Percentiles rank a stretch among this genome's conserved stretches.
Conservation (phyloP, 768 basidiomycete genomes). For the Trametes villosa region DNA sequence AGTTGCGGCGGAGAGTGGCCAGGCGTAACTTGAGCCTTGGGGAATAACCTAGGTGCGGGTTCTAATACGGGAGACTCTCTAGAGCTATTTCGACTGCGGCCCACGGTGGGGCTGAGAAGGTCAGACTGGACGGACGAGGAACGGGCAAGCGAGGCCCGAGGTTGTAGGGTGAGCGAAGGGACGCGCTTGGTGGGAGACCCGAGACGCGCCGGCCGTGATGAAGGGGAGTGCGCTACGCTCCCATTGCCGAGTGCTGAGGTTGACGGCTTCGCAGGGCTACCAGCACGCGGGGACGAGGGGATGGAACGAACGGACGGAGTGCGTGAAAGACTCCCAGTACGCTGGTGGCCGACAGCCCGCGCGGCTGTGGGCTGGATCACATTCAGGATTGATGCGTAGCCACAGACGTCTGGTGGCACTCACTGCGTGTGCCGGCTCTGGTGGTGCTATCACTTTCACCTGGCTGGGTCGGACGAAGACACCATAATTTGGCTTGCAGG, state of each 20-base stretch:
- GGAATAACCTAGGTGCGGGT: constrained; percentile 19
- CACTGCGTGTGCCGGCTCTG: constrained; percentile 26
- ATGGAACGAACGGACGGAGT: constrained; percentile 28
- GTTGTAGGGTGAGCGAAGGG: constrained; percentile 49
- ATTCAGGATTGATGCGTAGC: background rate
- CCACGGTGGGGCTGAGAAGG: constrained; percentile 30
- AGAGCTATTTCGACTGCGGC: constrained; percentile 33
- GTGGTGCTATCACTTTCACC: constrained; percentile 58
- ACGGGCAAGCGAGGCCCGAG: constrained; percentile 54
- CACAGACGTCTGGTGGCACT: background rate
- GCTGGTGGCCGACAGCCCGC: constrained; percentile 57
- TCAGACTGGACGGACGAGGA: constrained; percentile 45
- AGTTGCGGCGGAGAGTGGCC: constrained; percentile 20
- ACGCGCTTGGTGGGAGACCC: constrained; percentile 64
- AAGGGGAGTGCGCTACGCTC: constrained; percentile 35
- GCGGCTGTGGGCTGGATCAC: constrained; percentile 23
- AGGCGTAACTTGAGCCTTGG: constrained; percentile 24
- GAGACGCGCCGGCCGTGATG: constrained; percentile 32
- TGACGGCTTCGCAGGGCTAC: constrained; percentile 62
- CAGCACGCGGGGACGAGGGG: constrained; percentile 58
- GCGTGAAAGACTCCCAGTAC: constrained; percentile 50
- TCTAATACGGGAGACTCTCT: constrained; percentile 36
- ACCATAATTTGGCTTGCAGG: constrained; percentile 74
- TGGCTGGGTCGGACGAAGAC: constrained; percentile 90
- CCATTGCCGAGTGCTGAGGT: constrained; percentile 19